These are phyloP conservation scores for Triangularia setosa DNA, from an alignment of 2,329 filamentous ascomycete species.

Conservation along the genomic window DNA sequence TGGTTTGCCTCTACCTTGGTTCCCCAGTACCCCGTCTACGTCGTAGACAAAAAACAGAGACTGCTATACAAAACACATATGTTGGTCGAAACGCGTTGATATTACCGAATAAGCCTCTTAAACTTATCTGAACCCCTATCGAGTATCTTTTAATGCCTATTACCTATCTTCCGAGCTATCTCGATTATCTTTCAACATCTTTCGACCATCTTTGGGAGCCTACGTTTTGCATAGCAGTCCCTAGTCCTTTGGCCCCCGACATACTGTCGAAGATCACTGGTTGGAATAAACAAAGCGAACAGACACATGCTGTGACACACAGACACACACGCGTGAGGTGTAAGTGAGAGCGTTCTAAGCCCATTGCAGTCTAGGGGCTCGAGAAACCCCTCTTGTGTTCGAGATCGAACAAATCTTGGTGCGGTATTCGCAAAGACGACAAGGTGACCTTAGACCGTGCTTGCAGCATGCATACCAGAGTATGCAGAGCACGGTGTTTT, in stretches of 20 bases:
- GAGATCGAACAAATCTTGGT: not conserved
- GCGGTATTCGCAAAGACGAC: not conserved
- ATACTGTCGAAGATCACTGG: not conserved
- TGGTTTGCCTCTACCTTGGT: not conserved
- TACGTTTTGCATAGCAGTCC: too few relatives aligned
- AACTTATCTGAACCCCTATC: too few relatives aligned
- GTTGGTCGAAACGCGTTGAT: too few relatives aligned
- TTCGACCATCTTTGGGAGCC: too few relatives aligned
- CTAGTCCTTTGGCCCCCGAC: too few relatives aligned
- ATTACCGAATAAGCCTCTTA: too few relatives aligned
- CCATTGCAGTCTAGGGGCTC: not conserved
- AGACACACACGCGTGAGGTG: not conserved
- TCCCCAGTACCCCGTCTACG: not conserved
- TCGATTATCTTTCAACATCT: too few relatives aligned
- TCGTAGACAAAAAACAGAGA: too few relatives aligned
- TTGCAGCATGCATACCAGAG: not conserved
- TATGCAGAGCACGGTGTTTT: not conserved
- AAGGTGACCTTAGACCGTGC: not conserved
- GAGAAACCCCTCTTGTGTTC: not conserved
- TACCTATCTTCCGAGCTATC: too few relatives aligned
- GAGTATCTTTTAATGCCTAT: too few relatives aligned
- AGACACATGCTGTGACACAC: not conserved
- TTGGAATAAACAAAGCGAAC: not conserved
- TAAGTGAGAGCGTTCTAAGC: not conserved
- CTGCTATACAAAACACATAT: too few relatives aligned